These are phyloP conservation scores for Lactarius sanguifluus DNA, from an alignment of 768 basidiomycete genomes.

Conservation along the genomic window DNA sequence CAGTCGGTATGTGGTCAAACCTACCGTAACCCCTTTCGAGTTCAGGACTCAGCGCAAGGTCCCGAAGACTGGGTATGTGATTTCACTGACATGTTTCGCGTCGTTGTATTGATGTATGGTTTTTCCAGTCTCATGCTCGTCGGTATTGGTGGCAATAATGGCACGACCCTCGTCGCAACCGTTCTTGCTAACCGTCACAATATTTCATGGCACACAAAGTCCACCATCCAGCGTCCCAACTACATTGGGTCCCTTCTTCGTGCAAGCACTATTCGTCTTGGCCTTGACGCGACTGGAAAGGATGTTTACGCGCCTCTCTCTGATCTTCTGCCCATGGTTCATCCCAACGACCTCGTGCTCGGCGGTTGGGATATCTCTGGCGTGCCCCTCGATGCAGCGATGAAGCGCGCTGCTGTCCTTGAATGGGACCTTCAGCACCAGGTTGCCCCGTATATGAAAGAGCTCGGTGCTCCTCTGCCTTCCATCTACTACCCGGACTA, in stretches of 20 bases:
- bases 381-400: slow-evolving; percentile 81
- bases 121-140: slow-evolving; percentile 86
- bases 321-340: slow-evolving; percentile 94
- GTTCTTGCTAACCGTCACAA: slow-evolving; percentile 95
- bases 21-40: slow-evolving; percentile 78
- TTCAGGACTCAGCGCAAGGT: slow-evolving; percentile 89
- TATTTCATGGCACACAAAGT: slow-evolving; percentile 93
- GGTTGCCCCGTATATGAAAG: slow-evolving; percentile 81
- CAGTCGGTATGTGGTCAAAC: slow-evolving; percentile 77
- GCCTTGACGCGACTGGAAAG: slow-evolving; percentile 76
- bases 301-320: slow-evolving; percentile 92
- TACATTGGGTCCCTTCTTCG: slow-evolving; percentile 97
- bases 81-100: slow-evolving; percentile 9
- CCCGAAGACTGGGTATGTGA: slow-evolving; percentile 80
- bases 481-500: slow-evolving; percentile 98
- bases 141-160: slow-evolving; percentile 97
- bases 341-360: slow-evolving; percentile 96
- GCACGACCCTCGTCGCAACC: slow-evolving; percentile 89
- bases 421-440: slow-evolving; percentile 98
- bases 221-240: slow-evolving; percentile 90
- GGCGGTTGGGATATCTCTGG: slow-evolving; percentile 99
- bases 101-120: slow-evolving; percentile 12
- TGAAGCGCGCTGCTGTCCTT: slow-evolving; percentile 90
- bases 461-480: slow-evolving; percentile 80
- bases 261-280: slow-evolving; percentile 92